Percentiles rank a stretch among this genome's conserved stretches.
phyloP scores from a whole-genome alignment of 768 basidiomycete genomes.

The Mycena rosella region DNA sequence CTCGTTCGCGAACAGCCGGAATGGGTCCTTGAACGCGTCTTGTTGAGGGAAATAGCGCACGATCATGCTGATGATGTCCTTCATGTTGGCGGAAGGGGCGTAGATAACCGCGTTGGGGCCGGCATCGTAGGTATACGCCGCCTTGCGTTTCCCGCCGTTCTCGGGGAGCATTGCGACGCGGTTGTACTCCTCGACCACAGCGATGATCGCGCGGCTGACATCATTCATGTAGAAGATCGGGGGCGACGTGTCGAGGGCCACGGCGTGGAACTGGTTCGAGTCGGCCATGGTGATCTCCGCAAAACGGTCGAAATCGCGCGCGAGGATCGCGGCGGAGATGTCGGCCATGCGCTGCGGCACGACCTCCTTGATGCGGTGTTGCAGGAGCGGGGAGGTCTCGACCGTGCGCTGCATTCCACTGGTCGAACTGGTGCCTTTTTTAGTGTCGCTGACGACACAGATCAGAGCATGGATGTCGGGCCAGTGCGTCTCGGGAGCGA shows the following conservation, averaged over 20 bases:
- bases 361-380: conserved; percentile 88
- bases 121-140: conserved; percentile 99
- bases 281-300: conserved; percentile 96
- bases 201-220: conserved; percentile 93
- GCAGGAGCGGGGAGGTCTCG: conserved; percentile 88
- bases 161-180: conserved; percentile 69
- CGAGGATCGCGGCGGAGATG: conserved; percentile 85
- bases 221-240: conserved; percentile 99
- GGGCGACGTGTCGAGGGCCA: conserved; percentile 95
- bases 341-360: conserved; percentile 89
- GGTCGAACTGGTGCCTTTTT: conserved; percentile 96
- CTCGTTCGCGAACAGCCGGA: conserved; percentile 65
- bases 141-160: conserved; percentile 70
- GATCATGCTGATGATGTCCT: conserved; percentile 82
- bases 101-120: conserved; percentile 99
- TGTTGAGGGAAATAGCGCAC: conserved; percentile 89
- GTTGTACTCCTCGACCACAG: conserved; percentile 93
- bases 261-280: conserved; percentile 99
- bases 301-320: conserved; percentile 88
- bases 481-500: conserved; percentile 92
- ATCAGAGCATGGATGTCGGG: conserved; percentile 97
- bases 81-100: conserved; percentile 80
- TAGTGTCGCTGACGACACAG: conserved; percentile 95
- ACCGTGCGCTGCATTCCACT: conserved; percentile 98
- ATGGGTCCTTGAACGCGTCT: conserved; percentile 82